Conservation (phyloP, 257 asterid species). For the Solanum appendiculatum region DNA sequence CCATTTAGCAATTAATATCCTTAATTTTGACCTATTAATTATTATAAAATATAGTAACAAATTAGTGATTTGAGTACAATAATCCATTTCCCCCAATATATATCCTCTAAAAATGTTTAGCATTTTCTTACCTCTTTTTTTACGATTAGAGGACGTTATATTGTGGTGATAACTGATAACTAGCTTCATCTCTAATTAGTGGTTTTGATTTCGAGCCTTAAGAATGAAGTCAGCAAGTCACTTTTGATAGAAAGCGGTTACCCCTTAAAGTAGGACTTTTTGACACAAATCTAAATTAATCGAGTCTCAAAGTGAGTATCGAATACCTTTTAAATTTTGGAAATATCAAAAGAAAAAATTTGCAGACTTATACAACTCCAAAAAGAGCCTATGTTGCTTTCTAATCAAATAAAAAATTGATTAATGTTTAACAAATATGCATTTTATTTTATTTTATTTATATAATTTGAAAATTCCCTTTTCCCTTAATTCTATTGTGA, state of each 20-base stretch:
- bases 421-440: neutral
- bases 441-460: too few relatives aligned
- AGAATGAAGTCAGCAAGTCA: neutral
- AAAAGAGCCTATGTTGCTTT: neutral
- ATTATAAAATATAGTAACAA: neutral
- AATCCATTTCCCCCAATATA: neutral
- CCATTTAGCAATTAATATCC: neutral
- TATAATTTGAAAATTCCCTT: neutral
- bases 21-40: neutral
- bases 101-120: neutral
- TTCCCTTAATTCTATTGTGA: neutral
- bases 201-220: neutral
- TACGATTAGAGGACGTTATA: neutral
- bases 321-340: neutral
- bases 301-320: accelerated
- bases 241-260: neutral
- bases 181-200: too few relatives aligned
- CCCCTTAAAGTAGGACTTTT: accelerated
- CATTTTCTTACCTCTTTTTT: neutral
- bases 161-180: neutral
- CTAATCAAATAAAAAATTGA: neutral
- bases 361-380: neutral
- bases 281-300: neutral
- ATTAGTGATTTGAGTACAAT: neutral
- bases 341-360: neutral